Evolutionary conservation across 345 rosid species (phyloP), one percentile per base, ranked within the genome.

Genomic region (Boechera stricta): DNA sequence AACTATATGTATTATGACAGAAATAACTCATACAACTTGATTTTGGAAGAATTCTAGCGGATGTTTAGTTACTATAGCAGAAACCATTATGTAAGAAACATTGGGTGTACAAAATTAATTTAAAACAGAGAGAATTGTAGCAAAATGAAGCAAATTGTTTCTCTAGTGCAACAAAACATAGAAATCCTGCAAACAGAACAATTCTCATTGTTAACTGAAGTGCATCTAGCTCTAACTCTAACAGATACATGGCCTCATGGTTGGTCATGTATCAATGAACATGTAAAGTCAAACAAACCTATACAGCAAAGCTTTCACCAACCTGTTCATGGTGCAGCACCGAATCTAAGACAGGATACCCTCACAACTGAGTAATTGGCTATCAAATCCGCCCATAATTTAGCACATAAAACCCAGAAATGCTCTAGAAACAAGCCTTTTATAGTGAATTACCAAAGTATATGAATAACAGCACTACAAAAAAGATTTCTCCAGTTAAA

Each of bases 1-100:
- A 84, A 81, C 86, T 60, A 53, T 5, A 49, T 71, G 80, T 67
- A 83, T 85, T 9, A 84, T 84, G 84, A 79, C 88, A 73, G 78
- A 81, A 56, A 38, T 86, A 13, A 71, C 64, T 6, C 84, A 79
- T 84, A 80, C 71, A 87, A 64, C 52, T 85, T 64, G 79, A 81
- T 82, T 76, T 84, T 77, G 84, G 31, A 83, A 48, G 35, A 71
- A 7, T 36, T 10, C 11, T 66, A 28, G 16, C 53, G 6, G 9
- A 36, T 5, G 29, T 64, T 29, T 44, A 16, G 64, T 57, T 45
- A 71, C n/a, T 10, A 10, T 26, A 66, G 49, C 24, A 65, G 10
- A 54, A 56, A 71, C 26, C 62, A 51, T 47, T 58, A 39, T 77
- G 77, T 58, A 57, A 57, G 72, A 47, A 53, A 47, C 42, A 42